Base-by-base conservation (phyloP, 164 flowering plant genomes). In the Dillenia suffruticosa region DNA sequence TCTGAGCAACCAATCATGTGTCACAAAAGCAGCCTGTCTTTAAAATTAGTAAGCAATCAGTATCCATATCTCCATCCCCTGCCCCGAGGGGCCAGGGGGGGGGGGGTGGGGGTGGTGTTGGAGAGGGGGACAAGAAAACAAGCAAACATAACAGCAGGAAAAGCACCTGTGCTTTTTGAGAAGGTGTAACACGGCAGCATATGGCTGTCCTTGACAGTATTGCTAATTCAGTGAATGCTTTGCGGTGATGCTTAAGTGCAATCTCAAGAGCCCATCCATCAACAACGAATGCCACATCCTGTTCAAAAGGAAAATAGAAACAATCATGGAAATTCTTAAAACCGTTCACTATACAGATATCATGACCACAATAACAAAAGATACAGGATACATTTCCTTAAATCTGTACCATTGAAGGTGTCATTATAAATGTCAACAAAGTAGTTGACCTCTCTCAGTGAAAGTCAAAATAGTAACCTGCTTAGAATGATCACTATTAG, bases 191-290 rank as follows among this genome's bases (percentile, higher is more conserved):
- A 58, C 99, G 97, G 64, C 99, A 95, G 74, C 97, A 95, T 61
- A 95, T 87, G 51, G 99, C 99, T 63, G 99, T 95, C 72, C 94
- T 86, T 51, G 99, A 84, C 66, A 92, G 68, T 72, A 87, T 84
- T 59, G 99, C 97, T 57, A 95, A 79, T 61, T 95, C 97, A 51
- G 96, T 85, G 76, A 95, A 95, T 61, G 88, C 86, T 71, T 80
- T 77, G 26, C 89, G 79, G 57, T 85, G 71, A 69, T 84, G 85
- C 70, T 77, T 89, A 52, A 95, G 89, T 46, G 84, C 89, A 70
- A 95, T 90, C 79, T 95, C 99, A 68, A 95, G 92, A 65, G 99
- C 96, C 97, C 99, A 95, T 44, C 99, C 99, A 87, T 95, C 99
- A 75, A 88, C 79, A 63, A 92, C 97, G 85, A 95, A 95, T 68